Percentiles rank a stretch among this genome's conserved stretches.
Conservation (phyloP, 2,329 filamentous ascomycete genomes). For the Gliomastix tumulicola region DNA sequence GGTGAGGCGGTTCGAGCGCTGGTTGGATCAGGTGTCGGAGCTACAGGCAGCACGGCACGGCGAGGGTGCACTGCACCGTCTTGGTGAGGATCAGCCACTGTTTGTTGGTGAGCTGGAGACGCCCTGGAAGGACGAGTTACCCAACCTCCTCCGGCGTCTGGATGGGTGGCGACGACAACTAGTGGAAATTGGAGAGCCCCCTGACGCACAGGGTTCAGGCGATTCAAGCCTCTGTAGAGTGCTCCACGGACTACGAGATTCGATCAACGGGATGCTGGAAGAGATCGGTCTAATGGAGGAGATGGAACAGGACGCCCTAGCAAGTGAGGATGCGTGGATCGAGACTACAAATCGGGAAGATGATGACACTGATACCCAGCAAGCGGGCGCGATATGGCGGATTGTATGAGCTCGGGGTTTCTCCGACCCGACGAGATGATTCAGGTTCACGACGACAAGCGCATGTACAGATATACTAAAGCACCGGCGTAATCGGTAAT, state of each 20-base stretch:
- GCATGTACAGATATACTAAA: too few relatives aligned
- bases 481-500: too few relatives aligned
- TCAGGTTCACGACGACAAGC: too few relatives aligned
- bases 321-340: slow-evolving; percentile 53
- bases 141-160: slow-evolving; percentile 43
- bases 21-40: slow-evolving; percentile 41
- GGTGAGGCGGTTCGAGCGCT: slow-evolving; percentile 51
- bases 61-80: slow-evolving; percentile 21
- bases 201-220: slow-evolving; percentile 11
- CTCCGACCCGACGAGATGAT: too few relatives aligned
- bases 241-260: slow-evolving; percentile 34
- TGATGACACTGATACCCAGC: slow-evolving; percentile 23
- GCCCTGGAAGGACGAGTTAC: slow-evolving; percentile 53
- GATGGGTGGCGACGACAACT: slow-evolving; percentile 46
- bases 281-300: slow-evolving; percentile 56
- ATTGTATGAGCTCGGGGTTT: slow-evolving; percentile 19
- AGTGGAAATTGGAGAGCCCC: slow-evolving; percentile 29
- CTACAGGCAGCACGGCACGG: slow-evolving; percentile 36
- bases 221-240: slow-evolving; percentile 36
- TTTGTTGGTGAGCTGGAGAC: slow-evolving; percentile 50
- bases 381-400: slow-evolving; percentile 43
- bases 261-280: slow-evolving; percentile 53
- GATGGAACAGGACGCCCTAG: slow-evolving; percentile 51
- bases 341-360: slow-evolving; percentile 40
- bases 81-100: slow-evolving; percentile 26